Evolutionary conservation across 345 rosid genomes (phyloP).

Genomic region (Aurinia saxatilis): DNA sequence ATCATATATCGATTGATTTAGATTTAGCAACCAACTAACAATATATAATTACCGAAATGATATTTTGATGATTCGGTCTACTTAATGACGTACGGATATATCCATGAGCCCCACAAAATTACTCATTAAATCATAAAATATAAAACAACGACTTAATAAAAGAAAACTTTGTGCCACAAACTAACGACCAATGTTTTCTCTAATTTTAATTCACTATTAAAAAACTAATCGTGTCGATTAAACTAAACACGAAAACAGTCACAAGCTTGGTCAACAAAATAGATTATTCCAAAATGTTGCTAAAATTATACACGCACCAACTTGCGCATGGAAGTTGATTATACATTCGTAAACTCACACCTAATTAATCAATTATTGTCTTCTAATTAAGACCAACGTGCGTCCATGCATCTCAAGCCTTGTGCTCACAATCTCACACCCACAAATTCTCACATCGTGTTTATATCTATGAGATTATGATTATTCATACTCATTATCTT

Average conservation of each 20-base stretch:
- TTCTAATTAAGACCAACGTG: conserved; percentile 25
- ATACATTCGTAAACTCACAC: conserved; percentile 1
- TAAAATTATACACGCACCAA: conserved; percentile 5
- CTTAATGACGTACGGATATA: neutral
- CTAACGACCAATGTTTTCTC: neutral
- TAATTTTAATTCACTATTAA: neutral
- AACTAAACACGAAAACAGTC: neutral
- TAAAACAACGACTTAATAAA: neutral
- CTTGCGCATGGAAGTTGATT: conserved; percentile 2
- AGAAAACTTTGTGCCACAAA: neutral
- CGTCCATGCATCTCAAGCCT: conserved; percentile 31
- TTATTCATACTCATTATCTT: neutral
- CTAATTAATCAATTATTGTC: conserved; percentile 24
- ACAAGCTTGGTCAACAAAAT: neutral
- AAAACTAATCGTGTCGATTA: neutral
- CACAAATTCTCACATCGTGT: neutral
- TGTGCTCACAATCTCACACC: conserved; percentile 5
- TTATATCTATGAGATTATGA: neutral
- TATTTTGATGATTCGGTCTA: conserved; percentile 2
- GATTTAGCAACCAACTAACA: neutral
- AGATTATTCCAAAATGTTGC: neutral
- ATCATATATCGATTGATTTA: conserved; percentile 3
- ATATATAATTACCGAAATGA: neutral
- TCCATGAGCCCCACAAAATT: neutral
- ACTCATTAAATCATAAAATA: neutral